These are phyloP conservation scores for Debaryomyces castellii DNA, from an alignment of 805 yeast genomes.

Conservation along the genomic window DNA sequence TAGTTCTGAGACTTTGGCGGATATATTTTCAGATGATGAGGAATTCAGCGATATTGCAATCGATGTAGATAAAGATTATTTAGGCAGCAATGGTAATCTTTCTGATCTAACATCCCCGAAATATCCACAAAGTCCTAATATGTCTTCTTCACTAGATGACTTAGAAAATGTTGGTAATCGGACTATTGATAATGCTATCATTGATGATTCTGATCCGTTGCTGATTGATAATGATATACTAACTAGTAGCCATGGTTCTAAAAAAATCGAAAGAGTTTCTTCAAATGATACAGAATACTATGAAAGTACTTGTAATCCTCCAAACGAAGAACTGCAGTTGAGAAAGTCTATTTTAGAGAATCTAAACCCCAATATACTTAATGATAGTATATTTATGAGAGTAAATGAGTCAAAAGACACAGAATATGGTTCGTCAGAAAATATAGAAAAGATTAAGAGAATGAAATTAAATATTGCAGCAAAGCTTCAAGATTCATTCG, in stretches of 20 bases:
- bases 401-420: slow-evolving; percentile 8
- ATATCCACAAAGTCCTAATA: neutral
- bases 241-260: neutral
- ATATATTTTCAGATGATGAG: neutral
- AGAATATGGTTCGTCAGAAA: neutral
- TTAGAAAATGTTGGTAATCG: too few relatives aligned
- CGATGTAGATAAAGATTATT: too few relatives aligned
- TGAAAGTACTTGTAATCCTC: slow-evolving; percentile 10
- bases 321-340: neutral
- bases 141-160: neutral
- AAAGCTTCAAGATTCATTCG: slow-evolving; percentile 35
- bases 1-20: neutral
- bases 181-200: too few relatives aligned
- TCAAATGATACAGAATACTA: slow-evolving; percentile 9
- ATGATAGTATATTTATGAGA: slow-evolving; percentile 14
- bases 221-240: neutral
- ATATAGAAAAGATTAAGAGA: slow-evolving; percentile 7
- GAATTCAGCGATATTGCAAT: too few relatives aligned
- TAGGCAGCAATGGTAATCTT: neutral
- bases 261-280: neutral
- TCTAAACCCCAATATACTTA: slow-evolving; percentile 18
- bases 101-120: neutral
- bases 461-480: slow-evolving; percentile 31
- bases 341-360: slow-evolving; percentile 28
- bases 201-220: too few relatives aligned